Conservation (phyloP, 208 protist species). For the Strigomonas oncopelti region DNA sequence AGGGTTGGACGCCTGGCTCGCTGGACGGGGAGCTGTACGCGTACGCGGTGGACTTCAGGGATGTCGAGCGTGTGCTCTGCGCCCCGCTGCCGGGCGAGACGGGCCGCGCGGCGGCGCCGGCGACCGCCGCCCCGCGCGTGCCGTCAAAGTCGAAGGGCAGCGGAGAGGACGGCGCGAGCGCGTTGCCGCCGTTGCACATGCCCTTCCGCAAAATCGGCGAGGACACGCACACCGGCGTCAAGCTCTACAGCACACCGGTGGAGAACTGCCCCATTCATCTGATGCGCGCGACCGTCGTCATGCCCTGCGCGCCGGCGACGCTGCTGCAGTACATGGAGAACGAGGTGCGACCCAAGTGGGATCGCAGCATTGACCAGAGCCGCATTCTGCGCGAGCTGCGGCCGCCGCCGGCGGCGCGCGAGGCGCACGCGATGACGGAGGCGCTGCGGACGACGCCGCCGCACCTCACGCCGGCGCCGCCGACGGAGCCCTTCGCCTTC, state of each 20-base stretch:
- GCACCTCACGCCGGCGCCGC: not conserved
- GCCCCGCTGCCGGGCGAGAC: not conserved
- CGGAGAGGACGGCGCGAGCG: not conserved
- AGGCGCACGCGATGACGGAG: slow-evolving; percentile 6
- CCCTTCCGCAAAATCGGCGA: slow-evolving; percentile 44
- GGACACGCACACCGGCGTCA: slow-evolving; percentile 35
- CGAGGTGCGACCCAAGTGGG: slow-evolving; percentile 56
- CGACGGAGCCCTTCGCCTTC: slow-evolving; percentile 8
- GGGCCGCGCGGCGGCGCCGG: not conserved
- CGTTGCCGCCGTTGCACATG: not conserved
- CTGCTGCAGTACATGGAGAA: slow-evolving; percentile 59
- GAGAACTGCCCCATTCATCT: slow-evolving; percentile 63
- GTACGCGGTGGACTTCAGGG: slow-evolving; percentile 6
- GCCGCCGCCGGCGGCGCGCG: not conserved
- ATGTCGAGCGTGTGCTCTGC: not conserved
- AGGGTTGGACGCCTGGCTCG: not conserved
- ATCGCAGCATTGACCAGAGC: slow-evolving; percentile 43
- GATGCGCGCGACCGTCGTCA: slow-evolving; percentile 59
- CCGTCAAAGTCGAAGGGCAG: not conserved
- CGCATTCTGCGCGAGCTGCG: slow-evolving; percentile 43
- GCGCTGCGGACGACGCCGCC: slow-evolving; percentile 8
- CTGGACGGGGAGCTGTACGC: slow-evolving; percentile 10
- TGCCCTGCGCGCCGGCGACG: slow-evolving; percentile 50
- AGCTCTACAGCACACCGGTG: slow-evolving; percentile 55
- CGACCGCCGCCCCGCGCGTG: too few relatives aligned